These are phyloP conservation scores for Cladosporium sp. DNA, from an alignment of 2,329 filamentous ascomycete species.

Conservation along the genomic window DNA sequence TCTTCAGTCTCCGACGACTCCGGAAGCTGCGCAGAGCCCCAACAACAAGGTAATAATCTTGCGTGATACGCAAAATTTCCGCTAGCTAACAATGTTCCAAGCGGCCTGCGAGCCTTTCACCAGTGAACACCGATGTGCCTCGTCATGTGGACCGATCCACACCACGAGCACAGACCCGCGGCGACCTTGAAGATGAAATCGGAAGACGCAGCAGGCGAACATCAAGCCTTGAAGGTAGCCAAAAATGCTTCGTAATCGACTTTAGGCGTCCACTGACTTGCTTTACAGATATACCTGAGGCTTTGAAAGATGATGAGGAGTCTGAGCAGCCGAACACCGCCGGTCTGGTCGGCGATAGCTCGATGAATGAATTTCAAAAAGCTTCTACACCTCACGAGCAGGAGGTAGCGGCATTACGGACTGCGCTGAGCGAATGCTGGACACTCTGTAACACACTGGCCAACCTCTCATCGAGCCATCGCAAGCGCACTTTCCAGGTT, in stretches of 20 bases:
- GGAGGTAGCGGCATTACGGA: slow-evolving; percentile 69
- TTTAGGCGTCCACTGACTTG: no score
- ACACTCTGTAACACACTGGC: slow-evolving; percentile 89
- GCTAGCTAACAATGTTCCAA: no score
- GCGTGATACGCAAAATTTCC: no score
- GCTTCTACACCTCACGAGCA: slow-evolving; percentile 52
- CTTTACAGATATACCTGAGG: slow-evolving; percentile 49
- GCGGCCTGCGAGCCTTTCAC: slow-evolving; percentile 57
- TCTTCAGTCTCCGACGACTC: slow-evolving; percentile 41
- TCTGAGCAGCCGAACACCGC: slow-evolving; percentile 39
- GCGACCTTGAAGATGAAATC: slow-evolving; percentile 67
- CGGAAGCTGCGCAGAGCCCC: slow-evolving; percentile 36
- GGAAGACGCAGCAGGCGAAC: slow-evolving; percentile 64
- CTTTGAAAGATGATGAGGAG: slow-evolving; percentile 40
- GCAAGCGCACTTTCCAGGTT: slow-evolving; percentile 75
- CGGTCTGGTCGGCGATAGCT: slow-evolving; percentile 40
- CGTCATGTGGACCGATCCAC: slow-evolving; percentile 67
- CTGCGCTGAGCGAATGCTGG: slow-evolving; percentile 86
- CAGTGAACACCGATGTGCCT: slow-evolving; percentile 73
- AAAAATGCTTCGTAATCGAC: no score
- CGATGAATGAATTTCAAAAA: slow-evolving; percentile 56
- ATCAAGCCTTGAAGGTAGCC: slow-evolving; percentile 76
- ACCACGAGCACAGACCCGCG: slow-evolving; percentile 78
- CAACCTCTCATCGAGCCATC: slow-evolving; percentile 79
- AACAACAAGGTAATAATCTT: slow-evolving; percentile 38